Conservation (phyloP, 805 yeast species). For the Candida andamanensis region DNA sequence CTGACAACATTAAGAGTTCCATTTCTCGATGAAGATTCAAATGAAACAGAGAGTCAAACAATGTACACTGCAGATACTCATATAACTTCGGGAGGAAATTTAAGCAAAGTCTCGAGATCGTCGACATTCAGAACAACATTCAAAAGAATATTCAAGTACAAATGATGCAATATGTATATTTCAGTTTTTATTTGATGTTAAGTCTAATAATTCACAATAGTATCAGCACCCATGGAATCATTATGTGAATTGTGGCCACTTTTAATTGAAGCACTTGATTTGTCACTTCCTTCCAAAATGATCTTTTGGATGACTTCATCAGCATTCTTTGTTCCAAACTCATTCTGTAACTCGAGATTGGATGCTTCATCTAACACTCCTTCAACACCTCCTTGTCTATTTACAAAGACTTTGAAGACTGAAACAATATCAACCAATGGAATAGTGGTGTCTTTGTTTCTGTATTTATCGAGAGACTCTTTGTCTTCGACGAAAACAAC, state of each 20-base stretch:
- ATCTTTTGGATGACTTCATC: constrained; percentile 60
- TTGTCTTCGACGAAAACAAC: constrained; percentile 57
- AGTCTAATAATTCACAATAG: constrained; percentile 8
- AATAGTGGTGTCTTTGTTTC: constrained; percentile 43
- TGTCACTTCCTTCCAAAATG: constrained; percentile 53
- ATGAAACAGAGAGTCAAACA: too few species aligned
- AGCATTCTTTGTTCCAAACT: constrained; percentile 55
- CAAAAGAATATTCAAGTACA: too few species aligned
- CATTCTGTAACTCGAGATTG: constrained; percentile 54
- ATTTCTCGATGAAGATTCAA: too few species aligned
- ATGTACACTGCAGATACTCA: too few species aligned
- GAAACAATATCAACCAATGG: constrained; percentile 62
- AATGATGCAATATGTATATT: too few species aligned
- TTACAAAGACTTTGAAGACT: constrained; percentile 58
- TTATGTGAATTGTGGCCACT: constrained; percentile 34
- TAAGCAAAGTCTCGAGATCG: too few species aligned
- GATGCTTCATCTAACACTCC: constrained; percentile 74
- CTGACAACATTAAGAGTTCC: too few species aligned
- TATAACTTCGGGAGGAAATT: too few species aligned
- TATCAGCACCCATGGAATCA: constrained; percentile 29
- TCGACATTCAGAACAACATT: too few species aligned
- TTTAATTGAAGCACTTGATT: constrained; percentile 21
- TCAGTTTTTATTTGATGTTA: too few species aligned
- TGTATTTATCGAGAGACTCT: constrained; percentile 44
- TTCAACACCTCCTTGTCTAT: constrained; percentile 61